Base-by-base conservation (phyloP, 139 green algal species). In the Pleodorina starrii region DNA sequence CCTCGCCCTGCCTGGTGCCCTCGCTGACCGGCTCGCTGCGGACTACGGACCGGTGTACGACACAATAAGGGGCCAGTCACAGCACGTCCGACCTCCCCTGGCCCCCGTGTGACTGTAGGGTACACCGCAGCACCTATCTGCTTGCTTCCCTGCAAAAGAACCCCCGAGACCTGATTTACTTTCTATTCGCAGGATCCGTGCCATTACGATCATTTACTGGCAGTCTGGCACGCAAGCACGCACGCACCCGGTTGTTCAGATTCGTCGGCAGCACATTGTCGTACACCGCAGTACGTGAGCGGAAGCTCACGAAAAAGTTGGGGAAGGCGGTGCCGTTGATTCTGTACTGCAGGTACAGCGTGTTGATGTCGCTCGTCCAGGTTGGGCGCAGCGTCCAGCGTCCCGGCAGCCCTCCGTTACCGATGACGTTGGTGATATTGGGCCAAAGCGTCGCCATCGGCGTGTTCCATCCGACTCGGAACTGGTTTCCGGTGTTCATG, bases 401-500 rank as follows among this genome's bases (percentile, higher is more conserved):
- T 27, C 27, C 27, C 0, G 0, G 5, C 21, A 71, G 21, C 38
- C 69, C 69, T 1, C 23, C 59, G 32, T 73, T 72, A 25, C 48
- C 69, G 5, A 23, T 0, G 25, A 35, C 29, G 60, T 44, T 75
- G 38, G 59, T 75, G 27, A 9, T 40, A 5, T 25, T 11, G 5
- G 59, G 36, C 4, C 11, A 9, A 42, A 87, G 42, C 17, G 17
- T 48, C 0, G 19, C 60, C 4, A 87, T 60, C 9, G 71, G 48
- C 14, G 5, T 36, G 50, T 81, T 82, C 84, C 84, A 89, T 23
- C 69, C 69, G 1, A 89, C 36, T 21, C 84, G 69, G 0, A 46
- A 38, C 68, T 74, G 48, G 68, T 89, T 89, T 46, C 69, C 48
- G 5, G 35, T 5, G 50, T 81, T 82, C 69, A 73, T 89, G 68